Evolutionary conservation across 1,284 basidiomycete species (phyloP).

Genomic region (Trichosporon ovoides): DNA sequence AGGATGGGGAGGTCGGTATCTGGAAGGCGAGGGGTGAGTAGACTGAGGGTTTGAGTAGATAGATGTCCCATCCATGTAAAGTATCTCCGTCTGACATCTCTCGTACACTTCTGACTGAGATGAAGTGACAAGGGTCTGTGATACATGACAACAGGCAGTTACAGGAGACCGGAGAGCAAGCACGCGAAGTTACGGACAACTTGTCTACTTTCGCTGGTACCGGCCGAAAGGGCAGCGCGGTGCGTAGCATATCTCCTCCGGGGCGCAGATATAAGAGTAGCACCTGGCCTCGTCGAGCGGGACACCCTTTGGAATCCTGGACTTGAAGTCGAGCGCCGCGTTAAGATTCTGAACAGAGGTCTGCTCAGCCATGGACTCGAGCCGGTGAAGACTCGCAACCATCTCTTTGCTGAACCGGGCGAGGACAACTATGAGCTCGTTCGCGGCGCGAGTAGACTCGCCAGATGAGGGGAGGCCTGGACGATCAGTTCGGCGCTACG

Average conservation of each 20-base stretch:
- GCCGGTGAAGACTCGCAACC: background rate
- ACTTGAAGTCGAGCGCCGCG: background rate
- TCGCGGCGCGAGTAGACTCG: background rate
- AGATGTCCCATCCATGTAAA: background rate
- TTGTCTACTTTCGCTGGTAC: background rate
- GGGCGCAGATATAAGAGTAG: background rate
- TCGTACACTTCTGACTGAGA: background rate
- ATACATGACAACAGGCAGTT: background rate
- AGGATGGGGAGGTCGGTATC: conserved; percentile 69
- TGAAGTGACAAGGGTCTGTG: background rate
- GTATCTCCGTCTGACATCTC: conserved; percentile 1
- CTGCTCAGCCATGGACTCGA: background rate
- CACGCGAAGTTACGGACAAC: background rate
- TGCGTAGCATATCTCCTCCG: background rate
- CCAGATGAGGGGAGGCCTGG: background rate
- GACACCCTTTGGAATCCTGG: background rate
- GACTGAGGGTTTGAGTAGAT: background rate
- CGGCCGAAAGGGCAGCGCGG: background rate
- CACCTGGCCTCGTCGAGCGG: background rate
- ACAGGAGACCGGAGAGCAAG: too few relatives aligned
- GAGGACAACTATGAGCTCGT: background rate
- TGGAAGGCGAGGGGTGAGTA: conserved; percentile 58
- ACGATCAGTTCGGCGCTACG: background rate
- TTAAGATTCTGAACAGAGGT: background rate
- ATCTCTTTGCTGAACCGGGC: background rate